A percentile compares a stretch with the other conserved stretches of the same genome.
Evolutionary conservation across 176 grass and related monocot species (phyloP).

Genomic region (Zoysia japonica): DNA sequence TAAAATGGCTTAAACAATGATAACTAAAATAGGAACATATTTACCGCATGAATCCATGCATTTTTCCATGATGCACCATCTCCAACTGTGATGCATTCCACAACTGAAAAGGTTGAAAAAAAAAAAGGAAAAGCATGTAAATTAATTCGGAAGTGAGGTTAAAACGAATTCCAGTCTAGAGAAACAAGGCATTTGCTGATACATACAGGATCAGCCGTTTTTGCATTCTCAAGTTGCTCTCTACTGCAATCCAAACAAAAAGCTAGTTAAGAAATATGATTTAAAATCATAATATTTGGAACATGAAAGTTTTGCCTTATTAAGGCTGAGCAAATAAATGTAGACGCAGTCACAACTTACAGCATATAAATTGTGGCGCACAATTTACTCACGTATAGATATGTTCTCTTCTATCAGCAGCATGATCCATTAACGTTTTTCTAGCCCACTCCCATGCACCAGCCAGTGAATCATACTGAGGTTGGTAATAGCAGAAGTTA

Average conservation of each 20-base stretch:
- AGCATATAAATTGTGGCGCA: neutral
- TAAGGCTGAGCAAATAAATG: conserved; percentile 4
- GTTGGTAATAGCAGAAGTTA: conserved; percentile 95
- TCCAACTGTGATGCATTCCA: conserved; percentile 99
- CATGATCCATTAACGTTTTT: conserved; percentile 77
- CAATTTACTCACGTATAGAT: conserved; percentile 69
- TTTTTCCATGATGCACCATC: conserved; percentile 89
- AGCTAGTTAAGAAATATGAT: conserved; percentile 26
- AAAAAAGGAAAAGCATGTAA: conserved; percentile 16
- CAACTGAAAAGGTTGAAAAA: conserved; percentile 51
- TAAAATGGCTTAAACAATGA: conserved; percentile 1
- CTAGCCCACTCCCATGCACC: conserved; percentile 94
- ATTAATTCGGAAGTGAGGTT: neutral
- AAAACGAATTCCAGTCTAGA: conserved; percentile 31
- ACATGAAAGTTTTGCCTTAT: neutral
- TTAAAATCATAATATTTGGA: neutral
- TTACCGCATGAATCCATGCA: conserved; percentile 99
- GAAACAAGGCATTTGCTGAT: conserved; percentile 12
- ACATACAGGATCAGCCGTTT: conserved; percentile 86
- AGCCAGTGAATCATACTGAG: conserved; percentile 75
- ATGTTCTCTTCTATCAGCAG: conserved; percentile 77
- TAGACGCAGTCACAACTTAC: neutral
- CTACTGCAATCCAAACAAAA: conserved; percentile 53
- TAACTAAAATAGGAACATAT: conserved; percentile 16
- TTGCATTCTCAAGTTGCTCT: conserved; percentile 86